Base-by-base conservation (phyloP, 768 basidiomycete genomes). In the Hortiboletus flavorubellus region DNA sequence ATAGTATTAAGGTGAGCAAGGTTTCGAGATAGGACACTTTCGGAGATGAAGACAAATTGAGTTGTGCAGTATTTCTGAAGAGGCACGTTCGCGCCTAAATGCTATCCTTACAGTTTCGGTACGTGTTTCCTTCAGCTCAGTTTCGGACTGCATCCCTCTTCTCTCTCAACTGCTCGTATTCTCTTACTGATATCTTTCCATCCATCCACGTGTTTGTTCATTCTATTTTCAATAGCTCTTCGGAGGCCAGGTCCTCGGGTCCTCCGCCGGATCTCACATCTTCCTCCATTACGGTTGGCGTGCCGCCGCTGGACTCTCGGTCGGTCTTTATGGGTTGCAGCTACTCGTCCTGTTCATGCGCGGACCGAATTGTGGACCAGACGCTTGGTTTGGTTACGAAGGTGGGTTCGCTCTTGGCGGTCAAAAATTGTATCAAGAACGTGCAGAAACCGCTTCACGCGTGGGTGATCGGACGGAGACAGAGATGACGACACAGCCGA, bases 311-410 rank as follows among this genome's bases (percentile, higher is more conserved):
- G 68, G 56, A 1, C 56, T 73, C 16, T 73, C 69, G 0, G 54
- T 78, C 11, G 76, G 67, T 0, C 68, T 74, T 7, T 64, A 70
- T 8, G 73, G 67, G 0, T 70, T 69, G 47, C 70, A 69, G 26
- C 31, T 78, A 2, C 15, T 75, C 8, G 57, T 77, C 0, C 62
- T 78, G 12, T 58, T 76, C 11, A 45, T 65, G 23, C 68, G 77
- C 34, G 77, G 77, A 5, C 78, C 78, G 3, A 57, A 68, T 21
- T 73, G 68, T 33, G 62, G 62, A 44, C 67, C 77, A 23, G 29
- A 58, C 34, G 51, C 64, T 26, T 87, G 86, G 86, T 75, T 86
- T 61, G 85, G 86, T 12, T 85, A 80, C 59, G 75, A 82, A 60
- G 84, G 84, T n/a, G 84, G 85, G 12, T 55, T 76, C 23, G 16